Conservation (phyloP, 768 basidiomycete species). For the Kwoniella dendrophila region DNA sequence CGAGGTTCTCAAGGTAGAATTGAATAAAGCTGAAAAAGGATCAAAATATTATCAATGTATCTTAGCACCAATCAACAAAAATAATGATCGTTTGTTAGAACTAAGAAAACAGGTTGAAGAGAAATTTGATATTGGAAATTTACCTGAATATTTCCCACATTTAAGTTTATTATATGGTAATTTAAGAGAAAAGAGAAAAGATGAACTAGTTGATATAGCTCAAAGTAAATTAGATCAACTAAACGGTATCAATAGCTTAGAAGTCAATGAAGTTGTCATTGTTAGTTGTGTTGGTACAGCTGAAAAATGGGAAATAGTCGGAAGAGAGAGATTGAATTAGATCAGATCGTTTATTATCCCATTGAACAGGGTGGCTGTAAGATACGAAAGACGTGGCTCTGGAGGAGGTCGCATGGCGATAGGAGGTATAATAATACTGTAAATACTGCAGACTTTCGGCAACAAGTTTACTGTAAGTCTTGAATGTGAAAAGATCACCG, state of each 20-base stretch:
- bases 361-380: too few relatives aligned
- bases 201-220: conserved; percentile 22
- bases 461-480: too few relatives aligned
- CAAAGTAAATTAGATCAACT: conserved; percentile 4
- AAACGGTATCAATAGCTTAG: conserved; percentile 1
- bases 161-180: conserved; percentile 43
- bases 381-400: too few relatives aligned
- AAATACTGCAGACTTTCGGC: too few relatives aligned
- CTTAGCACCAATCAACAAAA: conserved; percentile 26
- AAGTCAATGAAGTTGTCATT: conserved; percentile 19
- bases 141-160: conserved; percentile 38
- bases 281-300: conserved; percentile 16
- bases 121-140: conserved; percentile 6
- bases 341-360: too few relatives aligned
- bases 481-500: too few relatives aligned
- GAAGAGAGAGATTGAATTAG: conserved; percentile 19
- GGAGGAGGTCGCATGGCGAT: too few relatives aligned
- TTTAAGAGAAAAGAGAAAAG: conserved; percentile 21
- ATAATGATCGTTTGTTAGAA: conserved; percentile 3
- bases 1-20: conserved; percentile 1
- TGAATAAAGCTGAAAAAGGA: conserved; percentile 31
- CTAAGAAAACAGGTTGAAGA: conserved; percentile 27
- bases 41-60: conserved; percentile 38
- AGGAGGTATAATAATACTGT: too few relatives aligned
- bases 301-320: conserved; percentile 26